A percentile compares a stretch with the other conserved stretches of the same genome.
Evolutionary conservation across 1,284 basidiomycete genomes (phyloP).

Genomic region (Trametes hirsuta): DNA sequence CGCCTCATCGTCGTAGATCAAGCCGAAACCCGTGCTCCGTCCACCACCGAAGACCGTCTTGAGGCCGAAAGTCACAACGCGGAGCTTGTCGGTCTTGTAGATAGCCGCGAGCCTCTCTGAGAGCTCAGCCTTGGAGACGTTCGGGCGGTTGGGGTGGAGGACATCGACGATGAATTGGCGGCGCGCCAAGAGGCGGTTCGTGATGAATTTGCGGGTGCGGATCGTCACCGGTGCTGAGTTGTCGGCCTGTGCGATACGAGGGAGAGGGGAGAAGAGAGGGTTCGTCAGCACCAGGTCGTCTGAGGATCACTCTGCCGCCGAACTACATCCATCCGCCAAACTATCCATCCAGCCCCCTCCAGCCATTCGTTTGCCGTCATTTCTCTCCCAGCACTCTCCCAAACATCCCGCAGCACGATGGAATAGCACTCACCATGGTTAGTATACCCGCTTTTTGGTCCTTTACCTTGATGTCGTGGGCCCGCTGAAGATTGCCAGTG

Average conservation of each 20-base stretch:
- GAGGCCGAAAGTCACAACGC: slow-evolving; percentile 82
- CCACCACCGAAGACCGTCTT: slow-evolving; percentile 98
- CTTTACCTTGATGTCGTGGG: slow-evolving; percentile 37
- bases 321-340: slow-evolving; percentile 36
- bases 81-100: slow-evolving; percentile 80
- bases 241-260: slow-evolving; percentile 60
- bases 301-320: slow-evolving; percentile 19
- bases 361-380: slow-evolving; percentile 19
- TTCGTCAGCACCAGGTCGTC: slow-evolving; percentile 29
- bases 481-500: slow-evolving; percentile 26
- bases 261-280: slow-evolving; percentile 6
- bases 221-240: slow-evolving; percentile 92
- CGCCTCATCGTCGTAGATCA: slow-evolving; percentile 97
- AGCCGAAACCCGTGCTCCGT: slow-evolving; percentile 94
- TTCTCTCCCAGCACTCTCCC: slow-evolving; percentile 13
- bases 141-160: slow-evolving; percentile 94
- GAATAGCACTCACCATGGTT: slow-evolving; percentile 38
- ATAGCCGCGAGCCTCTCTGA: slow-evolving; percentile 87
- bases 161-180: slow-evolving; percentile 94
- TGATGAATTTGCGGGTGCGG: slow-evolving; percentile 99
- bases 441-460: slow-evolving; percentile 34
- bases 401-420: slow-evolving; percentile 25
- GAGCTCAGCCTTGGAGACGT: slow-evolving; percentile 93
- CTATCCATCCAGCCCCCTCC: slow-evolving; percentile 39
- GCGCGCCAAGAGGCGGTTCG: slow-evolving; percentile 96